phyloP scores from a whole-genome alignment of 2,329 filamentous ascomycete genomes.

The Trichoderma sp. region DNA sequence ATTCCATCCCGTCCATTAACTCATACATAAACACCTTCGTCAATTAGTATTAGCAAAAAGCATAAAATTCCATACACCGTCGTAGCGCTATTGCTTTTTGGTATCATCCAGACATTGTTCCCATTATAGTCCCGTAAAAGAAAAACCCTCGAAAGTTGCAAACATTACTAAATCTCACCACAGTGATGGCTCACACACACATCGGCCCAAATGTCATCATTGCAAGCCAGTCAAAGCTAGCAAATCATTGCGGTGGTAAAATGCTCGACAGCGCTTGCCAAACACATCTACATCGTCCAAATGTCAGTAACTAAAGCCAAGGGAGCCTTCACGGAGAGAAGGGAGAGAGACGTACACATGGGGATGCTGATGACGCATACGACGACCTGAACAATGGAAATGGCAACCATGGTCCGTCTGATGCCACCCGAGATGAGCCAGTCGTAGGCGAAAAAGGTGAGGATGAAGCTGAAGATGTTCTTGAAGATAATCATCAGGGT shows the following conservation, averaged over 20 bases:
- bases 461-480: conserved; percentile 83
- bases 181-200: background rate
- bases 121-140: background rate
- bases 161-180: background rate
- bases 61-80: background rate
- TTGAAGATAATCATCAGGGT: conserved; percentile 91
- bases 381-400: conserved; percentile 73
- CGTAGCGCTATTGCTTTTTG: background rate
- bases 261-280: conserved; percentile 73
- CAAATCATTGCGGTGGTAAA: conserved; percentile 72
- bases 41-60: background rate
- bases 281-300: conserved; percentile 58
- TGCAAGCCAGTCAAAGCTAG: conserved; percentile 41
- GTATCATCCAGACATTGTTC: conserved; percentile 3
- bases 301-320: background rate
- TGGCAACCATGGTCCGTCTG: conserved; percentile 60
- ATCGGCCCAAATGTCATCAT: conserved; percentile 20
- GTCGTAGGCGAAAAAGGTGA: conserved; percentile 80
- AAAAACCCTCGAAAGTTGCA: background rate
- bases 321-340: background rate
- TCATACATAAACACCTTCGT: background rate
- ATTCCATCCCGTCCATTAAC: background rate
- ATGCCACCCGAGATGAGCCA: conserved; percentile 72
- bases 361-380: conserved; percentile 74
- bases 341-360: conserved; percentile 63